Evolutionary conservation across 495 filamentous ascomycete genomes (phyloP).

Genomic region (Trypethelium eluteriae): DNA sequence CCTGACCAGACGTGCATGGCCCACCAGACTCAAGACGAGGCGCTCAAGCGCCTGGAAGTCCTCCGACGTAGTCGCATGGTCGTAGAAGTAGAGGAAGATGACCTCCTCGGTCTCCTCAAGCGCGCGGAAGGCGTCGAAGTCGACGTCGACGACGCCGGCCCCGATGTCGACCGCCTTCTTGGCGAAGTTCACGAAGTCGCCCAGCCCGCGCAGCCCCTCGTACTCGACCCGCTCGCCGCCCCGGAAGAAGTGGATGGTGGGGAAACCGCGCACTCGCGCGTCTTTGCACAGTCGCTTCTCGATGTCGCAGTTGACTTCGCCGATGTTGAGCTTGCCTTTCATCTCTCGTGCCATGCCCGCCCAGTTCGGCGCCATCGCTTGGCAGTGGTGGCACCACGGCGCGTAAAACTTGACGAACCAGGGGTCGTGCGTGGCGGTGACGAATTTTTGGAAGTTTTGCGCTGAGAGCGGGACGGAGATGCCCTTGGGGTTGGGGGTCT

Average conservation of each 20-base stretch:
- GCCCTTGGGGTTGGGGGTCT: conserved; percentile 64
- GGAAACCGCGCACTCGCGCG: conserved; percentile 66
- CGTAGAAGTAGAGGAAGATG: conserved; percentile 94
- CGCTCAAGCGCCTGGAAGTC: conserved; percentile 86
- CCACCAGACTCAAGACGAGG: conserved; percentile 75
- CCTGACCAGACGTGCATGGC: conserved; percentile 85
- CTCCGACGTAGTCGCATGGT: conserved; percentile 83
- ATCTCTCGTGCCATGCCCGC: conserved; percentile 80
- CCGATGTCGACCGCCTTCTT: conserved; percentile 76
- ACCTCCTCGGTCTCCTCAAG: conserved; percentile 91
- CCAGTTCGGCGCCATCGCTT: conserved; percentile 87
- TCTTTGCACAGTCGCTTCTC: conserved; percentile 86
- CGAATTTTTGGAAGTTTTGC: conserved; percentile 76
- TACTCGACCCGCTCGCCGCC: conserved; percentile 90
- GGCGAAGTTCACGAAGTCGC: conserved; percentile 78
- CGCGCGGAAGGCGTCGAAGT: conserved; percentile 65
- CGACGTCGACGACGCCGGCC: conserved; percentile 71
- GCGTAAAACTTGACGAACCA: conserved; percentile 99
- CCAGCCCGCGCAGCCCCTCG: conserved; percentile 82
- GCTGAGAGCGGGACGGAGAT: conserved; percentile 65
- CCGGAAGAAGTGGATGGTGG: conserved; percentile 87
- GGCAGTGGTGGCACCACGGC: conserved; percentile 93
- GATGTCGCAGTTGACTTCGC: conserved; percentile 90
- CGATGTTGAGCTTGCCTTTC: conserved; percentile 78
- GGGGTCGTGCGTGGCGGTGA: conserved; percentile 79